phyloP scores from a whole-genome alignment of 1,139 yeast species.

The Kurtzmaniella quercitrusa region DNA sequence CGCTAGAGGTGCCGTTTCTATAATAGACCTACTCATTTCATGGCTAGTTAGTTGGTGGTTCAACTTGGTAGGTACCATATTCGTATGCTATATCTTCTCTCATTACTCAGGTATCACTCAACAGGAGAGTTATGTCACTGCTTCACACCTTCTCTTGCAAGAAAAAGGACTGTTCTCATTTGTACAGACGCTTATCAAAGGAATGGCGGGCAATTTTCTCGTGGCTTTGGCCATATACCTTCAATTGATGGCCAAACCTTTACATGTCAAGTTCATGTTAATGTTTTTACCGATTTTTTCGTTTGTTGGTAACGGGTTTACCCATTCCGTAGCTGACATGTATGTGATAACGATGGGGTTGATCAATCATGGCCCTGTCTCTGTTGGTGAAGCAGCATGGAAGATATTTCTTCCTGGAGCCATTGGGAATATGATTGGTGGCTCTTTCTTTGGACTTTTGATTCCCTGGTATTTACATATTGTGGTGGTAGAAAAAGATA shows the following conservation, averaged over 20 bases:
- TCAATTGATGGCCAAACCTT: constrained; percentile 72
- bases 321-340: constrained; percentile 84
- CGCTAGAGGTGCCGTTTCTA: constrained; percentile 62
- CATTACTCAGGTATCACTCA: constrained; percentile 48
- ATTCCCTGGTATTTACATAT: constrained; percentile 70
- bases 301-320: constrained; percentile 69
- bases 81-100: constrained; percentile 61
- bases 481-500: constrained; percentile 66
- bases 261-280: constrained; percentile 71
- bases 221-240: constrained; percentile 72
- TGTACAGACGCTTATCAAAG: constrained; percentile 58
- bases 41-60: constrained; percentile 69
- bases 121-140: constrained; percentile 34
- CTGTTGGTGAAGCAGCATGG: constrained; percentile 68
- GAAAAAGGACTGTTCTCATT: constrained; percentile 46
- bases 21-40: constrained; percentile 57
- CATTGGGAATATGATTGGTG: constrained; percentile 71
- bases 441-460: constrained; percentile 54
- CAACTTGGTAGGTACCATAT: constrained; percentile 59
- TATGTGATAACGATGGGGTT: constrained; percentile 59
- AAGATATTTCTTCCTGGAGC: constrained; percentile 63
- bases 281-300: constrained; percentile 66
- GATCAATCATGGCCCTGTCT: constrained; percentile 57
- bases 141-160: constrained; percentile 44
- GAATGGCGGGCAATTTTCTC: constrained; percentile 70